A percentile compares a stretch with the other conserved stretches of the same genome.
Conservation (phyloP, 177 flowering plant species). For the Vitis hybrid region DNA sequence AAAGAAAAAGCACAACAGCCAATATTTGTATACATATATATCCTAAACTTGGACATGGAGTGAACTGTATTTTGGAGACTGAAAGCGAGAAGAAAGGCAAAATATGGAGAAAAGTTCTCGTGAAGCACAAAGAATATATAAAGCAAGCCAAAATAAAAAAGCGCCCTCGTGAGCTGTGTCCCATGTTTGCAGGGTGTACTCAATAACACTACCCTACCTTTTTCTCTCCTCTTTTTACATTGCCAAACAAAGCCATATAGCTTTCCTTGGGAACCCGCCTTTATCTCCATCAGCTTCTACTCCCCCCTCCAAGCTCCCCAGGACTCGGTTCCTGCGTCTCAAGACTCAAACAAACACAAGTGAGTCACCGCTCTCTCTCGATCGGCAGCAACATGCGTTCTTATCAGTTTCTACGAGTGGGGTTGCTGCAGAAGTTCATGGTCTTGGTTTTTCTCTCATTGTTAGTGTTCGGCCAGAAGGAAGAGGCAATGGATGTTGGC, state of each 20-base stretch:
- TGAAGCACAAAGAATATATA: slow-evolving; percentile 15
- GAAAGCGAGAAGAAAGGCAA: slow-evolving; percentile 21
- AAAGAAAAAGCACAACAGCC: slow-evolving; percentile 24
- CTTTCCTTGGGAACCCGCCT: slow-evolving; percentile 2
- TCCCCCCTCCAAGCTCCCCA: background rate
- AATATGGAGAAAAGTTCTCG: slow-evolving; percentile 20
- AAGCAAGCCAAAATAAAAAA: slow-evolving; percentile 5
- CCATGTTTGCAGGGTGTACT: slow-evolving; percentile 44
- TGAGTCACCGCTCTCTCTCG: background rate
- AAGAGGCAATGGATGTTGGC: slow-evolving; percentile 3
- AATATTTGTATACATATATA: slow-evolving; percentile 13
- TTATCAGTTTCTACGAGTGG: slow-evolving; percentile 13
- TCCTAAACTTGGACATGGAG: slow-evolving; percentile 1
- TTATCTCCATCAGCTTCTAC: background rate
- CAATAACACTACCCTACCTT: slow-evolving; percentile 19
- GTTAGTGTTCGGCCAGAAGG: slow-evolving; percentile 24
- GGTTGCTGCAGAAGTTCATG: slow-evolving; percentile 22
- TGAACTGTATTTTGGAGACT: slow-evolving; percentile 24
- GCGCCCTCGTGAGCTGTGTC: slow-evolving; percentile 40
- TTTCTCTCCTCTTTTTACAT: background rate
- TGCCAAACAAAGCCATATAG: slow-evolving; percentile 13
- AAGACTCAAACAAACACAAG: background rate
- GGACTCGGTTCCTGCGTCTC: too few relatives aligned
- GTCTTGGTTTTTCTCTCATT: slow-evolving; percentile 25
- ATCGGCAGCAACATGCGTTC: slow-evolving; percentile 20